A percentile compares a stretch with the other conserved stretches of the same genome.
phyloP scores from a whole-genome alignment of 176 grass and related monocot species.

The Carex parvula region DNA sequence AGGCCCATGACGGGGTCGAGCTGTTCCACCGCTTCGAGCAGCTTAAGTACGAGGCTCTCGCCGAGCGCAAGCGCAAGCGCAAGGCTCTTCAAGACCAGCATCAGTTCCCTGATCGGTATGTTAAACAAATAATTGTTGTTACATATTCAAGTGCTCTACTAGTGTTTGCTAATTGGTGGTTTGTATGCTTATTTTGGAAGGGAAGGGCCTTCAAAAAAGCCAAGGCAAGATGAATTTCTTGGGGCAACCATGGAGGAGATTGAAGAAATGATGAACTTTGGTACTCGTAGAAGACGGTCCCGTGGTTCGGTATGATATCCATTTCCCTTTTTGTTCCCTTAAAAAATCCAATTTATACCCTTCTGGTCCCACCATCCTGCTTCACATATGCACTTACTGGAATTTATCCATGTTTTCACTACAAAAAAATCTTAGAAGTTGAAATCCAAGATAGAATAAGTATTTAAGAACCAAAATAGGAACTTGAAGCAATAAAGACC shows the following conservation, averaged over 20 bases:
- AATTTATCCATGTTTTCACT: neutral
- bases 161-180: neutral
- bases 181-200: slow-evolving; percentile 23
- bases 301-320: slow-evolving; percentile 41
- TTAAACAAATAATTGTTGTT: neutral
- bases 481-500: neutral
- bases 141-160: neutral
- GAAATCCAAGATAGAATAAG: neutral
- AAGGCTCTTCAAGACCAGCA: slow-evolving; percentile 49
- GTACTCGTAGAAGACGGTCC: slow-evolving; percentile 46
- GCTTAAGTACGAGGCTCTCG: slow-evolving; percentile 57
- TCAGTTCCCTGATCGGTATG: slow-evolving; percentile 29
- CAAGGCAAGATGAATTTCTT: slow-evolving; percentile 46
- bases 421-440: neutral
- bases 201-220: slow-evolving; percentile 48
- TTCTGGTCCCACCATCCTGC: neutral
- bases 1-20: slow-evolving; percentile 29
- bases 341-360: neutral
- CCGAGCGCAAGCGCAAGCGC: slow-evolving; percentile 62
- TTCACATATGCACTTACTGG: neutral
- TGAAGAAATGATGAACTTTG: slow-evolving; percentile 80
- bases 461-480: neutral
- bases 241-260: slow-evolving; percentile 69
- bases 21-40: slow-evolving; percentile 40
- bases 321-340: neutral